These are phyloP conservation scores for Forsythia viridissima DNA, from an alignment of 257 asterid species.

Conservation along the genomic window DNA sequence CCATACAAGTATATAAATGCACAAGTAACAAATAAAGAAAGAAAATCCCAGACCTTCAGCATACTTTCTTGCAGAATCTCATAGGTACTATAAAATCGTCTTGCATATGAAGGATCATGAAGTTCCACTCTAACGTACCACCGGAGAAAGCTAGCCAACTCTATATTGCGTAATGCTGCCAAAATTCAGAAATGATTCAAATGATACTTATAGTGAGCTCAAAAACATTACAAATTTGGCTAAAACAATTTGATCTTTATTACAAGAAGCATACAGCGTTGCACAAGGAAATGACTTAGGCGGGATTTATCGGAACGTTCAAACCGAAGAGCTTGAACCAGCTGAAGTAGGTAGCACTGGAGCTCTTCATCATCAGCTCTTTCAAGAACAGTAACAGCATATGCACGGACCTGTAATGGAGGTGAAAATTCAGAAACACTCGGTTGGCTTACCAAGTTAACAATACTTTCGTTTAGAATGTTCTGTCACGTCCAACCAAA, in stretches of 20 bases:
- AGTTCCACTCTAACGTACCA: conserved; percentile 99
- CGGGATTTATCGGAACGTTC: conserved; percentile 95
- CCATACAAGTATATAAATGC: neutral
- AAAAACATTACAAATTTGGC: conserved; percentile 18
- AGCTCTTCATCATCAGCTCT: conserved; percentile 99
- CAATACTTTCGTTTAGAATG: neutral
- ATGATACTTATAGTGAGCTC: conserved; percentile 7
- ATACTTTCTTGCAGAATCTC: conserved; percentile 91
- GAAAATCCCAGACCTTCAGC: conserved; percentile 61
- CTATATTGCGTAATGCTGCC: conserved; percentile 86
- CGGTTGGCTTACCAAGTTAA: conserved; percentile 8
- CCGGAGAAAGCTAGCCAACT: conserved; percentile 97
- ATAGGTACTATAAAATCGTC: conserved; percentile 85
- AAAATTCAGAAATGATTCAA: conserved; percentile 22
- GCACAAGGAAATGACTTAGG: conserved; percentile 91
- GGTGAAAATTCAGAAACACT: conserved; percentile 18
- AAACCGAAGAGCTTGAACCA: conserved; percentile 98
- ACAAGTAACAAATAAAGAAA: conserved; percentile 16
- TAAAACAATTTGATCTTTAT: conserved; percentile 26
- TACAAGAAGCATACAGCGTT: conserved; percentile 73
- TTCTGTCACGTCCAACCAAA: neutral
- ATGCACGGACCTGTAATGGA: conserved; percentile 78
- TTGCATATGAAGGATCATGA: conserved; percentile 90
- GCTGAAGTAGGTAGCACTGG: conserved; percentile 96
- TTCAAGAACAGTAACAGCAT: conserved; percentile 94